Base-by-base conservation (phyloP, 306 rosid genomes). In the Gastrolobium villosum region DNA sequence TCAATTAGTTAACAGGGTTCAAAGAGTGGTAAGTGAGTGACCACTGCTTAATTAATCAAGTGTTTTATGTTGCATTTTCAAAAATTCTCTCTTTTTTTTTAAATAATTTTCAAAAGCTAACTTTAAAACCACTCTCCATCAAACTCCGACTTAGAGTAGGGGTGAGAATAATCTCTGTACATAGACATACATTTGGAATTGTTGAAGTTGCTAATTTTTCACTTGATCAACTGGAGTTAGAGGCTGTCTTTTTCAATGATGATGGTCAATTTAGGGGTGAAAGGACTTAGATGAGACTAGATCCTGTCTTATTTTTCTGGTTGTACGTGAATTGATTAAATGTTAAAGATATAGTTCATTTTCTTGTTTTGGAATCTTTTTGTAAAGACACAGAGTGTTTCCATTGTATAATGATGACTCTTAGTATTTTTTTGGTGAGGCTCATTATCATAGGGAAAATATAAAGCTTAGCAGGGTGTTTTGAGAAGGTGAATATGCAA, bases 1-100 rank as follows among this genome's bases (percentile, higher is more conserved):
- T 31, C 70, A 60, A 35, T 44, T 36, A 14, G 35, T 54, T 53
- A 68, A 48, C n/a, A 10, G 2, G 37, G 48, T 71, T 71, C 4
- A 1, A 37, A 70, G 35, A 71, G 39, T 28, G 44, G 11, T 50
- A 2, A 65, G 28, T 7, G 5, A 4, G 48, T 30, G 75, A 54
- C 10, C 30, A 31, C 15, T 41, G 46, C 57, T 54, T 65, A 40
- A 8, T 31, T 76, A 76, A 14, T 44, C 78, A 41, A 56, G 34
- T 60, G 53, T 50, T n/a, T 72, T 7, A 14, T 71, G 20, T 20
- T 20, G 26, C 26, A 20, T 20, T 20, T 20, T 20, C 26, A 20
- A 20, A 20, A 20, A 20, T 20, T 20, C 26, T 20, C 26, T 20
- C 26, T 20, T 20, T 20, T 20, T 20, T 20, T 20, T 20, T 20